These are phyloP conservation scores for Herpetomonas tarakana DNA, from an alignment of 208 protist genomes.

Conservation along the genomic window DNA sequence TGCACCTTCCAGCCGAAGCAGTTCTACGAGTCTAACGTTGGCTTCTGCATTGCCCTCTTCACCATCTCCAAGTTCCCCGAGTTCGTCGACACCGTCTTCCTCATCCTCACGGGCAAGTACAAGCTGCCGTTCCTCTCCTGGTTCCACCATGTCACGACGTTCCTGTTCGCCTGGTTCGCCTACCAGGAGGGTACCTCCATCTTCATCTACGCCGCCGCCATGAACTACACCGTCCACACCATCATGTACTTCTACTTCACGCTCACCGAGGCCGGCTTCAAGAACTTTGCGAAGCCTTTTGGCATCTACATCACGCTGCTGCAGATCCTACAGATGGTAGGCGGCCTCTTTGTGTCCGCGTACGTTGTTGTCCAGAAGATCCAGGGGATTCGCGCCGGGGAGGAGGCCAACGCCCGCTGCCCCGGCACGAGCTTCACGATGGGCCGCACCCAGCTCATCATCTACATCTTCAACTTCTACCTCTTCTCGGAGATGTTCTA, in stretches of 20 bases:
- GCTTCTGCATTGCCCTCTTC: constrained; percentile 77
- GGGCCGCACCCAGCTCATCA: constrained; percentile 53
- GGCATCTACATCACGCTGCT: constrained; percentile 85
- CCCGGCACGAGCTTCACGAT: constrained; percentile 34
- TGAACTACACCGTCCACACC: constrained; percentile 94
- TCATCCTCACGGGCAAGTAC: constrained; percentile 68
- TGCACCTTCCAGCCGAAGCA: constrained; percentile 58
- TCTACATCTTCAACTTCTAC: constrained; percentile 92
- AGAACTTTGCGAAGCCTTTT: constrained; percentile 73
- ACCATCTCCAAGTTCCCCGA: constrained; percentile 84
- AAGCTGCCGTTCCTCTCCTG: constrained; percentile 79
- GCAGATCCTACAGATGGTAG: constrained; percentile 93
- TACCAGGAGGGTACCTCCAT: constrained; percentile 48
- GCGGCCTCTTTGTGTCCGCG: constrained; percentile 74
- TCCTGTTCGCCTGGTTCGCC: constrained; percentile 89
- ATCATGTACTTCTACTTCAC: constrained; percentile 97
- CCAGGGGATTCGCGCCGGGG: constrained; percentile 1
- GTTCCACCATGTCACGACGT: constrained; percentile 92
- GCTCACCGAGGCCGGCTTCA: constrained; percentile 58
- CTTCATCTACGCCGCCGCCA: constrained; percentile 65
- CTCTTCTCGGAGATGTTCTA: constrained; percentile 93
- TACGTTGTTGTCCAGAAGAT: constrained; percentile 43
- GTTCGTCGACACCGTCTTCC: constrained; percentile 83
- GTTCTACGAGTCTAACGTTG: constrained; percentile 58
- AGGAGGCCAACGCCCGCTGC: constrained; percentile 13